Base-by-base conservation (phyloP, 2,329 filamentous ascomycete genomes). In the Talaromyces albobiverticillius region DNA sequence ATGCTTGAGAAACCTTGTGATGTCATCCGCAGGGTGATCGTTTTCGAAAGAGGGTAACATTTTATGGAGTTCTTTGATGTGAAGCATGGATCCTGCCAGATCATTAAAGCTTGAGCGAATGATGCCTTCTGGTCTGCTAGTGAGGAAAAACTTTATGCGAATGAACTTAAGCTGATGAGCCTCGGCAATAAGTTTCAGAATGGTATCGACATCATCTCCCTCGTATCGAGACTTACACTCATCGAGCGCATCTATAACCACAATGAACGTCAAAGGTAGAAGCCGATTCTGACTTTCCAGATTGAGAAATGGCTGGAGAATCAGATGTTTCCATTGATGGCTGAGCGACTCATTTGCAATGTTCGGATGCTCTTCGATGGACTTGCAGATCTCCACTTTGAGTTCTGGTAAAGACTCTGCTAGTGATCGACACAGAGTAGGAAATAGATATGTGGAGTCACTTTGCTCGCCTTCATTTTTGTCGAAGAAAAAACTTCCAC, bases 401-500 rank as follows among this genome's bases (percentile, higher is more conserved):
- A 63, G 20, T 1, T 16, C 20, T 8, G 56, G 53, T 20, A 48
- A 46, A 3, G 7, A 13, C 11, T 40, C 41, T 9, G 60, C 55
- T 11, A 68, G 51, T 13, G 62, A 53, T 10, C 31, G 32, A 2
- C 55, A 54, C 13, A 70, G 26, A 2, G 62, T 69, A 5, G 62
- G 55, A 20, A 69, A 57, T 34, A 69, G 57, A 23, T 51, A 56
- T 14, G 16, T 54, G 6, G 64, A 61, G 26, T 59, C 53, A 14
- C 49, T 54, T 2, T 53, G 51, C 23, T 64, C 58, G 0, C 57
- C 57, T 29, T 57, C 56, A 14, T 56, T 58, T 34, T 59, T 56
- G 9, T 58, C 57, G 56, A 70, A 70, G 59, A 71, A 69, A 56
- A 69, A 69, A 47, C 60, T 68, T 5, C 60, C 67, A 13, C 56